Conservation (phyloP, 176 grass and related monocot species). For the Oryza australiensis region DNA sequence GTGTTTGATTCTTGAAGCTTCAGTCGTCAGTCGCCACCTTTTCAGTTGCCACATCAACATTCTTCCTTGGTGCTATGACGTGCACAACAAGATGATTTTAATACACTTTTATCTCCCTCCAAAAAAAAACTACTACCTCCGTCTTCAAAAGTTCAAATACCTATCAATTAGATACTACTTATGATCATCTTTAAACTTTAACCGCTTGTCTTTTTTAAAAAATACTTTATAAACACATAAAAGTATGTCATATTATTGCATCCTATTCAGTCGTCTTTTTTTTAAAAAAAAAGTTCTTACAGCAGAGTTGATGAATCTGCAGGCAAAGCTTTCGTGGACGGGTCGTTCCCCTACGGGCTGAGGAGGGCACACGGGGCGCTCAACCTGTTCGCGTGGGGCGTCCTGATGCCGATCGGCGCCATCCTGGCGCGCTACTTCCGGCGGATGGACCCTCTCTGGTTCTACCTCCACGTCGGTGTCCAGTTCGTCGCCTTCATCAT, state of each 20-base stretch:
- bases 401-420: slow-evolving; percentile 82
- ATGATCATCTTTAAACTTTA: too few species aligned
- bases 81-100: not conserved
- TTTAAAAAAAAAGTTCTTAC: not conserved
- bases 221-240: too few species aligned
- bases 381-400: slow-evolving; percentile 82
- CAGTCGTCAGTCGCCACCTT: slow-evolving; percentile 4
- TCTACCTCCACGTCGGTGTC: slow-evolving; percentile 77
- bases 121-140: too few species aligned
- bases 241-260: too few species aligned
- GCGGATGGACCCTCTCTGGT: slow-evolving; percentile 77
- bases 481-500: slow-evolving; percentile 77
- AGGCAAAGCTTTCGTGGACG: slow-evolving; percentile 56
- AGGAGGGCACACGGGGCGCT: slow-evolving; percentile 74
- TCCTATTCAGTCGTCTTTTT: too few species aligned
- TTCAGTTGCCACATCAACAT: slow-evolving; percentile 43
- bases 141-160: too few species aligned
- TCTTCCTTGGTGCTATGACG: slow-evolving; percentile 13
- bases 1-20: slow-evolving; percentile 37
- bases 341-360: slow-evolving; percentile 65
- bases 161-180: too few species aligned
- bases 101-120: too few species aligned
- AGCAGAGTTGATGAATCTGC: slow-evolving; percentile 24
- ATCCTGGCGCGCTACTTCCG: slow-evolving; percentile 87
- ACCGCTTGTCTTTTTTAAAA: too few species aligned